Conservation (phyloP, 371 early-diverging fungal species). For the Blakeslea trispora region DNA sequence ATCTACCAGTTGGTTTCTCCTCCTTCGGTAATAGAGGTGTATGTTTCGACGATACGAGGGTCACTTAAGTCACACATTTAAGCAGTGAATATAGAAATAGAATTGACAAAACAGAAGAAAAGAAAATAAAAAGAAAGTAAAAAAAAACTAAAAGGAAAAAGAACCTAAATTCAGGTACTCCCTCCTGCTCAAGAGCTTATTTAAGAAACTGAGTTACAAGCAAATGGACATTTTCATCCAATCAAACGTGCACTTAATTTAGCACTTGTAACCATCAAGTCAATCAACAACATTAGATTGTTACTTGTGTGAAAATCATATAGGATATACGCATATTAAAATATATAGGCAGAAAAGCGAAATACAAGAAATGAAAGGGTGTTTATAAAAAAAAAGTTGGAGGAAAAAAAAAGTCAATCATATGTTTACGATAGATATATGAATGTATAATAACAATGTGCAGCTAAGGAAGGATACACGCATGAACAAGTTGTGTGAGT, state of each 20-base stretch:
- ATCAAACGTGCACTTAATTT: background rate
- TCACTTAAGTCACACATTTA: slow-evolving; percentile 71
- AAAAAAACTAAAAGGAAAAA: background rate
- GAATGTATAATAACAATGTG: background rate
- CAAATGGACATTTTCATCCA: background rate
- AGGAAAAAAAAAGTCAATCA: background rate
- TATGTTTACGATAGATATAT: slow-evolving; percentile 1
- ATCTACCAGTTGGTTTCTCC: slow-evolving; percentile 57
- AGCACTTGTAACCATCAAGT: background rate
- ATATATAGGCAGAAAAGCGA: slow-evolving; percentile 3
- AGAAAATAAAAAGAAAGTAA: background rate
- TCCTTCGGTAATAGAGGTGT: slow-evolving; percentile 58
- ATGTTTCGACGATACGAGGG: slow-evolving; percentile 62
- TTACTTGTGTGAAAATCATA: background rate
- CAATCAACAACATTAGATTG: background rate
- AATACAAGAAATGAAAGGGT: slow-evolving; percentile 1
- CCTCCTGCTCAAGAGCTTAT: background rate
- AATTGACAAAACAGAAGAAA: background rate
- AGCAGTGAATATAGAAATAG: background rate
- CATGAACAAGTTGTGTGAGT: background rate
- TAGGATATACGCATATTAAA: background rate
- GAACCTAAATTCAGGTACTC: background rate
- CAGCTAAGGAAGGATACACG: background rate
- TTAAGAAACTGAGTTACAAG: slow-evolving; percentile 1
- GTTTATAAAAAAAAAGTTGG: slow-evolving; percentile 3